Base-by-base conservation (phyloP, 371 early-diverging fungal genomes). In the Blakeslea trispora region DNA sequence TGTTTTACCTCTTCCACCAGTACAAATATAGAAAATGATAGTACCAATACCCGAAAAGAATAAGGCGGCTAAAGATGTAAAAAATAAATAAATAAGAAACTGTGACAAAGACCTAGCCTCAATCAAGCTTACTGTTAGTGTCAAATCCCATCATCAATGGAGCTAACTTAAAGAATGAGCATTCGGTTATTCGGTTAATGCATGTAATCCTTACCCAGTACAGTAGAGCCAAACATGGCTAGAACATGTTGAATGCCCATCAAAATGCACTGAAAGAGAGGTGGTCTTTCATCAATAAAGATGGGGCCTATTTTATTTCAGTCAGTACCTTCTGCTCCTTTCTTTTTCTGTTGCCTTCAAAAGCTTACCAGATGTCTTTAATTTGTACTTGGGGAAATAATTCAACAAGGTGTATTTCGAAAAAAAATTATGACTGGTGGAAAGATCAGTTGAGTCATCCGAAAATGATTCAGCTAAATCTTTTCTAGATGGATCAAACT, bases 161-260 rank as follows among this genome's bases (percentile, higher is more conserved):
- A 41, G 68, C 71, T 63, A 49, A 14, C 23, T 24, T 35, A 32
- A 28, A 42, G 37, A 41, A 24, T 41, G 10, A 43, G 47, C 19
- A 37, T 23, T 34, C 8, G 8, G 17, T 17, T 3, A 21, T 9
- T 22, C n/a, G 32, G 45, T 18, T 24, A 40, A 28, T 53, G 11
- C 14, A n/a, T n/a, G n/a, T n/a, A n/a, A n/a, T 11, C 11, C 21
- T 53, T 55, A 55, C 69, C 72, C 37, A 83, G 57, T 0, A 84
- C 74, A 8, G 85, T 84, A 13, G 74, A 79, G 19, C 85, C 84
- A 68, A 82, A 81, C 85, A 83, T 82, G 18, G 85, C 78, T 35
- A 83, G 51, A 11, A 78, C 72, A 70, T 83, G 82, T 48, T 84
- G 84, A 21, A 77, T 37, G 23, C 79, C 82, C 66, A 81, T 67